Evolutionary conservation across 371 early-diverging fungal species (phyloP), one percentile per base, ranked within the genome.

Genomic region (Syncephalastrum contaminatum): DNA sequence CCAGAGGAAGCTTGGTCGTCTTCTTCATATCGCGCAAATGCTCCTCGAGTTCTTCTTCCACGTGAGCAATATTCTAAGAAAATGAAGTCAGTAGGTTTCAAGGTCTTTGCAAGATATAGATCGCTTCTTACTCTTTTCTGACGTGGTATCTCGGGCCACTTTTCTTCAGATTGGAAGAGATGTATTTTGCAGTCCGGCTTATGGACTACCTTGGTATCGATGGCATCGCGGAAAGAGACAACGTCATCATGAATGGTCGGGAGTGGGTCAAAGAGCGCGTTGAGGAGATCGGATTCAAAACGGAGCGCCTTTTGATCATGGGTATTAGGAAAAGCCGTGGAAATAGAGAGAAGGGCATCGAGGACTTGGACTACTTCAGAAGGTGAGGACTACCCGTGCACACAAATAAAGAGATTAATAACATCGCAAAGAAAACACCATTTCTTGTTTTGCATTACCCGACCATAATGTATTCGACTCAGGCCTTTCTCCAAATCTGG

Each of bases 401-500:
- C 15, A 30, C 20, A 36, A 43, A n/a, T n/a, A n/a, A n/a, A n/a
- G n/a, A 30, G n/a, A 50, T n/a, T 10, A 53, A n/a, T 55, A 19
- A 20, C 6, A 36, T 25, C 7, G n/a, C 41, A 40, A 12, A 30
- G 10, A 10, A 24, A 16, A 16, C 13, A 18, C 47, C 8, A 30
- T 49, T 24, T 27, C 12, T 30, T n/a, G 1, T 22, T 15, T 30
- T 18, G n/a, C 41, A 59, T 47, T 66, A 84, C 83, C 63, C 67
- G 75, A 12, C 79, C 83, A 62, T 88, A 89, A 53, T 87, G 88
- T 14, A 92, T 84, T 2, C 91, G 81, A 22, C 87, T 84, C 13
- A 91, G 62, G 0, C 86, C 85, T 54, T 86, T 87, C 66, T 93
- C 94, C 3, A 93, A 65, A 62, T 93, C 93, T 47, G 85, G 83